Base-by-base conservation (phyloP, 208 protist genomes). In the Trypanosoma platydactyli region DNA sequence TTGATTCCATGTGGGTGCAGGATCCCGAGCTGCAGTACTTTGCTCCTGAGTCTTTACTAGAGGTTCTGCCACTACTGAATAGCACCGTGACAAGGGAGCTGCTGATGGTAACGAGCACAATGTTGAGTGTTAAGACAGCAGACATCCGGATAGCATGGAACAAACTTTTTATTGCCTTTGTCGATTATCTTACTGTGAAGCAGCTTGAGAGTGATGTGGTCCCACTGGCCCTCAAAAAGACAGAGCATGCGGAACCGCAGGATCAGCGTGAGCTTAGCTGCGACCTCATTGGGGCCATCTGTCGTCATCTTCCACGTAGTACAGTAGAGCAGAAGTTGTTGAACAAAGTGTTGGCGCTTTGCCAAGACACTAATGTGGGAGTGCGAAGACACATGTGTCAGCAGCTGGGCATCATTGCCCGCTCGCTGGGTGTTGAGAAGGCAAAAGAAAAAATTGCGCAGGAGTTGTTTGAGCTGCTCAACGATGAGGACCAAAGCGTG, bases 211-310 rank as follows among this genome's bases (percentile, higher is more conserved):
- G 77, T 33, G 74, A 89, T 46, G 27, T 95, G 15, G 81, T 97
- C 18, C 73, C 74, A 25, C 72, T 95, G 3, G 82, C 86, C 2
- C 58, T 95, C 25, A 81, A 72, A 57, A 97, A 97, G 60, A 80
- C 80, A 20, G 89, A 95, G 62, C 86, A 95, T 77, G 83, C 79
- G 1, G 80, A 97, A 70, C 83, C 84, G 45, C 86, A 91, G 64
- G 86, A 95, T 63, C 89, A 94, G 77, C 87, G 92, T 41, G 88
- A 93, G 64, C 76, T 97, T 45, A 94, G 88, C 64, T 97, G 92
- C 66, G 71, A 84, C 48, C 64, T 95, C 13, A 81, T 97, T 29
- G 92, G 92, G 5, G 67, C 56, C 5, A 60, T 94, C 20, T 95
- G 88, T 64, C 55, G 76, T 51, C 80, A 83, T 51, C 64, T 93